Base-by-base conservation (phyloP, 768 basidiomycete genomes). In the Lactarius tabidus region DNA sequence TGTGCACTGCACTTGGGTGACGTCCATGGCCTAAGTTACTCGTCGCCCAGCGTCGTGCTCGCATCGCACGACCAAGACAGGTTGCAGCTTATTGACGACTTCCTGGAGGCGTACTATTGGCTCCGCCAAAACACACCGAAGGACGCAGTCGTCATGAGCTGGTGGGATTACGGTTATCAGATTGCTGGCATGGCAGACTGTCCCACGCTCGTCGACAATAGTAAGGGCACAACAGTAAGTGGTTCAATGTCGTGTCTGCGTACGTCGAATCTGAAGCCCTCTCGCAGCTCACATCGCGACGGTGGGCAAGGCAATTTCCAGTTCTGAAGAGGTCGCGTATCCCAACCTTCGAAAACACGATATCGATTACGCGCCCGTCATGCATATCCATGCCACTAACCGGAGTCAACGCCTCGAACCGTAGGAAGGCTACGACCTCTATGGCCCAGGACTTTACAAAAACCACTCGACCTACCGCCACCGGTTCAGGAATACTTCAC, bases 131-230 rank as follows among this genome's bases (percentile, higher is more conserved):
- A n/a, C n/a, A n/a, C n/a, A n/a, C n/a, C n/a, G n/a, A n/a, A n/a
- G n/a, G n/a, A n/a, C n/a, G n/a, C n/a, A n/a, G n/a, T n/a, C n/a
- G n/a, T n/a, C n/a, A n/a, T n/a, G n/a, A n/a, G n/a, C n/a, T n/a
- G n/a, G n/a, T n/a, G n/a, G n/a, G n/a, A n/a, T n/a, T n/a, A n/a
- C n/a, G n/a, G n/a, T n/a, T n/a, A n/a, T 75, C 96, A 98, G 77
- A 98, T 98, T 72, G 97, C 97, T 45, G 97, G 97, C 45, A 97
- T 98, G 92, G 95, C 97, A 26, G 95, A 98, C 77, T 81, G 96
- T 53, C 88, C 94, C 17, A 98, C 96, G 1, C 78, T 98, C 70
- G 96, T 98, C 23, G 96, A 99, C 77, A 98, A 99, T 79, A 98
- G 98, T 74, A 99, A 96, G 0, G 97, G 97, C 98, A 99, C 77